A percentile compares a stretch with the other conserved stretches of the same genome.
Evolutionary conservation across 768 basidiomycete genomes (phyloP).

Genomic region (Amanita rubescens): DNA sequence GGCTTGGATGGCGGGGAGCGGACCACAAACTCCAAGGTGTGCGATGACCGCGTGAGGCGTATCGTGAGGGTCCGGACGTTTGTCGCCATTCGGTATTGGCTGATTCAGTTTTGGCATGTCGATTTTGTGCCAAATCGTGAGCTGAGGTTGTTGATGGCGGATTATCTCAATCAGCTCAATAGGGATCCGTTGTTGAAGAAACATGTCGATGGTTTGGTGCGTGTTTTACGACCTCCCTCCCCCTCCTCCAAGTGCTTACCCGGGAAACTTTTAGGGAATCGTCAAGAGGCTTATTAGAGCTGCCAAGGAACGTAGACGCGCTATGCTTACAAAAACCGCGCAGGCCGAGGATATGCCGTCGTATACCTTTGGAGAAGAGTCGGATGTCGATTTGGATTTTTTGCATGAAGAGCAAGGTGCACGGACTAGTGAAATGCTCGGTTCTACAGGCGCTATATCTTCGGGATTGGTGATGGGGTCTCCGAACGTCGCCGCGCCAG

Average conservation of each 20-base stretch:
- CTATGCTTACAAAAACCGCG: conserved; percentile 17
- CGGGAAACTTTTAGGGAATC: conserved; percentile 46
- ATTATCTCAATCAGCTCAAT: conserved; percentile 76
- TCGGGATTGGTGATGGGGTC: conserved; percentile 21
- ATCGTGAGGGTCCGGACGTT: conserved; percentile 87
- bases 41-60: conserved; percentile 62
- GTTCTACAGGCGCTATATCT: not conserved
- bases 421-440: conserved; percentile 8
- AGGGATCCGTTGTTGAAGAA: conserved; percentile 63
- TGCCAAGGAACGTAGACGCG: conserved; percentile 72
- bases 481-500: conserved; percentile 50
- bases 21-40: no score
- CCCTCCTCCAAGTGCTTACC: no score
- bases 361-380: conserved; percentile 45
- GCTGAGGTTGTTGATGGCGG: conserved; percentile 61
- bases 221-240: no score
- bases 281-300: conserved; percentile 80
- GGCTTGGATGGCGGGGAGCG: no score
- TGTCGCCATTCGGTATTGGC: conserved; percentile 85
- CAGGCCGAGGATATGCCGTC: no score
- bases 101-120: conserved; percentile 82
- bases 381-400: conserved; percentile 77
- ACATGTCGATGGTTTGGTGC: conserved; percentile 65
- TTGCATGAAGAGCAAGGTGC: conserved; percentile 39
- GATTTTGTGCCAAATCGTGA: conserved; percentile 83